These are phyloP conservation scores for Gossypium australe DNA, from an alignment of 345 rosid species.

Conservation along the genomic window DNA sequence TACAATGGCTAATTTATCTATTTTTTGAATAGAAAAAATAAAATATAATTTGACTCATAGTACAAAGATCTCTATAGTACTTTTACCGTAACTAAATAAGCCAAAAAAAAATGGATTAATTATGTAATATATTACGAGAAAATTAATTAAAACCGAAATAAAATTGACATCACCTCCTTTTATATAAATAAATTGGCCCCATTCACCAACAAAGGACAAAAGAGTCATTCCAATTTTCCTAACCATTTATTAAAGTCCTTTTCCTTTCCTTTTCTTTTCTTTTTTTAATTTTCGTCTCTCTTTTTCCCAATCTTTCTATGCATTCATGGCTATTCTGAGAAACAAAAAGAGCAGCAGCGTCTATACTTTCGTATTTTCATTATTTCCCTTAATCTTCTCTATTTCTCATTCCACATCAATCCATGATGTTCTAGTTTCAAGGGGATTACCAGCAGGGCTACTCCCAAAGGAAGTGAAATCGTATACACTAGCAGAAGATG, in stretches of 20 bases:
- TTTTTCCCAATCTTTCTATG: background rate
- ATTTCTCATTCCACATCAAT: slow-evolving; percentile 20
- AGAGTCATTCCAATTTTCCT: slow-evolving; percentile 14
- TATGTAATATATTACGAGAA: slow-evolving; percentile 32
- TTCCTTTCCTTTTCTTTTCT: slow-evolving; percentile 5
- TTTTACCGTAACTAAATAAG: no score
- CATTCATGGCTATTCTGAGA: slow-evolving; percentile 25
- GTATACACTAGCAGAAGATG: slow-evolving; percentile 47
- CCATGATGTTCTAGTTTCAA: slow-evolving; percentile 71
- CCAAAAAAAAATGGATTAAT: slow-evolving; percentile 17
- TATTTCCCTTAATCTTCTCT: background rate
- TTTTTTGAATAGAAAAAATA: no score
- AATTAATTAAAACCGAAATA: slow-evolving; percentile 20
- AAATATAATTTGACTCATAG: rapidly evolving
- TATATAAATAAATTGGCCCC: slow-evolving; percentile 3
- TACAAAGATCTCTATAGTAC: no score
- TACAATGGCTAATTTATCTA: rapidly evolving
- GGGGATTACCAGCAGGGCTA: slow-evolving; percentile 80
- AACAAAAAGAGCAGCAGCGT: slow-evolving; percentile 11
- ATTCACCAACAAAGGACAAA: slow-evolving; percentile 38
- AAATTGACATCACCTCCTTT: background rate
- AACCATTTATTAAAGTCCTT: slow-evolving; percentile 19
- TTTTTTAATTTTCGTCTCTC: background rate
- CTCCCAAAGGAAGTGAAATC: slow-evolving; percentile 75
- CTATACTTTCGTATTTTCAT: background rate